Evolutionary conservation across 148 eudicot genomes (phyloP).

Genomic region (Limonium bicolor): DNA sequence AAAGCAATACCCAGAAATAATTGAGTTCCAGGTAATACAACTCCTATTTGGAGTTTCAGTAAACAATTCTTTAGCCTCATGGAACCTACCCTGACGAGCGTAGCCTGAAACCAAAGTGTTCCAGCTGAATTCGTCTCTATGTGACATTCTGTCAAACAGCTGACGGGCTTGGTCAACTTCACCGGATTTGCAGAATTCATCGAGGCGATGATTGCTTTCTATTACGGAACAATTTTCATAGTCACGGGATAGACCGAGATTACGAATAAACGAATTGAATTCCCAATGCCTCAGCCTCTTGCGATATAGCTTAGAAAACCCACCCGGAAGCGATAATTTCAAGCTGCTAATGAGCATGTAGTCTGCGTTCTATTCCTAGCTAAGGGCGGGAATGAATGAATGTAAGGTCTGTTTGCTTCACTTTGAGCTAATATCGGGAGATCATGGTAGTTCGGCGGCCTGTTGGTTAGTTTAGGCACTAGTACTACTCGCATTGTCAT

Average conservation of each 20-base stretch:
- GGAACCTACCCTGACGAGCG: conserved; percentile 32
- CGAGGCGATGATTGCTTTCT: conserved; percentile 12
- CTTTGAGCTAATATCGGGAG: neutral
- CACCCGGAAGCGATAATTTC: neutral
- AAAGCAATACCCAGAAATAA: conserved; percentile 59
- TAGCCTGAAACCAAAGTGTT: conserved; percentile 57
- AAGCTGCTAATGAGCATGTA: no score
- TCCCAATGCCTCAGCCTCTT: neutral
- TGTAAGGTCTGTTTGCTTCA: no score
- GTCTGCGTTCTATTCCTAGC: neutral
- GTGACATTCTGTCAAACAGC: conserved; percentile 48
- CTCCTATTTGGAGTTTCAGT: conserved; percentile 41
- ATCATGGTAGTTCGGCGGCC: neutral
- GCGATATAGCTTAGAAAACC: neutral
- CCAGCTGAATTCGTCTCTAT: conserved; percentile 56
- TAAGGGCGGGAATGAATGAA: neutral
- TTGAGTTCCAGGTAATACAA: conserved; percentile 61
- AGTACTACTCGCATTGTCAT: neutral
- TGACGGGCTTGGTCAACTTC: conserved; percentile 41
- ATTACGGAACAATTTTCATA: neutral
- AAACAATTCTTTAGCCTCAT: conserved; percentile 50
- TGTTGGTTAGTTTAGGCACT: neutral
- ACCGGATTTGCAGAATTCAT: conserved; percentile 17
- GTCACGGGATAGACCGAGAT: neutral
- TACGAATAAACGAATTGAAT: neutral